Percentiles rank a stretch among this genome's conserved stretches.
These are phyloP conservation scores for Penicillium sp. DNA, from an alignment of 2,329 filamentous ascomycete genomes.

Conservation along the genomic window DNA sequence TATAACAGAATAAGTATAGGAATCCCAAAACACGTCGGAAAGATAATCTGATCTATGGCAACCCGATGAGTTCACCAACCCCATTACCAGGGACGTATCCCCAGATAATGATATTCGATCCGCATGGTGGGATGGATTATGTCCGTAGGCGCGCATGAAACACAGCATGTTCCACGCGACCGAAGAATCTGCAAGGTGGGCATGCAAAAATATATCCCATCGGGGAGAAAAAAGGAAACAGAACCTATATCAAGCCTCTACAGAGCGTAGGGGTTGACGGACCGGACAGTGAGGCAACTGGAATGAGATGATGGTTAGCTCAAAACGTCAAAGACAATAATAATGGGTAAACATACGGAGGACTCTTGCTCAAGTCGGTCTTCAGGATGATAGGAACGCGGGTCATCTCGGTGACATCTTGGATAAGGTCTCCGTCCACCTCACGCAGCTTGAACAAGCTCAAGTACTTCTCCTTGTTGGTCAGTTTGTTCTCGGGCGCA, in stretches of 20 bases:
- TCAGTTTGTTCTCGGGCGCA: constrained; percentile 75
- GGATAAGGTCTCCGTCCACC: constrained; percentile 92
- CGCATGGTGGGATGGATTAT: constrained; percentile 23
- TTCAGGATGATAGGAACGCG: constrained; percentile 96
- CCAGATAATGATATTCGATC: constrained; percentile 27
- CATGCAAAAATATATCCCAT: constrained; percentile 29
- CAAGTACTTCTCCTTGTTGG: constrained; percentile 95
- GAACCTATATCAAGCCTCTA: constrained; percentile 27
- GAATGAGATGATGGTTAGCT: neutral
- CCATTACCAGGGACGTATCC: constrained; percentile 14
- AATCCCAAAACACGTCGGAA: constrained; percentile 16
- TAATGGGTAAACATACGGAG: constrained; percentile 74
- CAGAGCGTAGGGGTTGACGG: constrained; percentile 54
- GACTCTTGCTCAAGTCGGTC: constrained; percentile 97
- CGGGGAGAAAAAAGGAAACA: constrained; percentile 15
- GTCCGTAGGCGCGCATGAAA: constrained; percentile 19
- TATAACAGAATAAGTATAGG: constrained; percentile 27
- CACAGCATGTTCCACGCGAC: constrained; percentile 12
- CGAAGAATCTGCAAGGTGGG: constrained; percentile 27
- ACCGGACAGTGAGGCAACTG: constrained; percentile 54
- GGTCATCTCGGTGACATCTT: constrained; percentile 98
- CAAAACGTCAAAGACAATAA: neutral
- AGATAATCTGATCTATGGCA: constrained; percentile 9
- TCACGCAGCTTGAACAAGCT: constrained; percentile 87
- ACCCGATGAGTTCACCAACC: constrained; percentile 9